These are phyloP conservation scores for Leccinum olivaceopallidum DNA, from an alignment of 768 basidiomycete genomes.

Conservation along the genomic window DNA sequence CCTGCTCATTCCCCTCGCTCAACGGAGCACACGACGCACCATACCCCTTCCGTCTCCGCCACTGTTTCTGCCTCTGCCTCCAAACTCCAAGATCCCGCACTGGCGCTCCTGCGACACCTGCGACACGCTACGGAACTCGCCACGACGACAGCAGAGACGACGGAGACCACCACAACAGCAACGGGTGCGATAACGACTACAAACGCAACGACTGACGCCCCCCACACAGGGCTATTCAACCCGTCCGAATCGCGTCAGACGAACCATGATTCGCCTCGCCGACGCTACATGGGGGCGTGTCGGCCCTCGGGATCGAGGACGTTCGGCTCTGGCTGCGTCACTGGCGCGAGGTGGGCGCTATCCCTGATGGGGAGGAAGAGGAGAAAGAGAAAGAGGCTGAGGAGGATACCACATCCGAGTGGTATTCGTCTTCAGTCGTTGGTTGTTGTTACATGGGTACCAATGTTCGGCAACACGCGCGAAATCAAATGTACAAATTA, in stretches of 20 bases:
- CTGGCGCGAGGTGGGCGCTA: slow-evolving; percentile 12
- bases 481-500: no score
- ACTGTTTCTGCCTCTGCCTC: neutral
- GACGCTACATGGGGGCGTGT: slow-evolving; percentile 6
- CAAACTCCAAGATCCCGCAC: slow-evolving; percentile 3
- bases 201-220: neutral
- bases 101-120: slow-evolving; percentile 5
- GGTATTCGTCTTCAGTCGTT: neutral
- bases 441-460: neutral
- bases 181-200: neutral
- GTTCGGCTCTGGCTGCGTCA: slow-evolving; percentile 11
- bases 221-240: neutral
- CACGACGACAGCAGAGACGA: neutral
- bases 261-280: slow-evolving; percentile 14
- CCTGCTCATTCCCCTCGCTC: slow-evolving; percentile 9
- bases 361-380: neutral
- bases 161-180: neutral
- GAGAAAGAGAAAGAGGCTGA: neutral
- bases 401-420: neutral
- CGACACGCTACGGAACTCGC: neutral
- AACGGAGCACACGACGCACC: slow-evolving; percentile 9
- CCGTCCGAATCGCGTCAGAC: neutral
- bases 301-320: slow-evolving; percentile 2
- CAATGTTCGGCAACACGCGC: no score
- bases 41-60: neutral